A percentile compares a stretch with the other conserved stretches of the same genome.
Evolutionary conservation across 352 stramenopile genomes (phyloP).

Genomic region (Globisporangium megalacanthum): DNA sequence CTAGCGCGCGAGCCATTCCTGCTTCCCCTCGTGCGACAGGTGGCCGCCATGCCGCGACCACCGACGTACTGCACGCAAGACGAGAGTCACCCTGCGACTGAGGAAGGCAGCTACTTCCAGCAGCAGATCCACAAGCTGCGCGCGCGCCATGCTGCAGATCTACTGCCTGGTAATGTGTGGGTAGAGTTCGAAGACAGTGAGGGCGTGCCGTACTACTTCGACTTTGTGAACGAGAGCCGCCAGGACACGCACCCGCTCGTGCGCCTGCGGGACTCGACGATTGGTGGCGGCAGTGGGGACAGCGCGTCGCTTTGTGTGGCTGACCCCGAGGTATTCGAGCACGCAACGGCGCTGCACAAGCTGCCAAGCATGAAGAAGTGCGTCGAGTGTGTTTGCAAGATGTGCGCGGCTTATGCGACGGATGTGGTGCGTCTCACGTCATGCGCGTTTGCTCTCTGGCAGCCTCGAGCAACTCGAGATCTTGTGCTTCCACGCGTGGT

Average conservation of each 20-base stretch:
- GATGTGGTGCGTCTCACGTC: neutral
- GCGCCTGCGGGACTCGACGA: constrained; percentile 15
- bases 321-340: constrained; percentile 41
- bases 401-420: no score
- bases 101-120: constrained; percentile 37
- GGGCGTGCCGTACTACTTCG: constrained; percentile 39
- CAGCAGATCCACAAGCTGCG: constrained; percentile 44
- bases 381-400: neutral
- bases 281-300: neutral
- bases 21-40: constrained; percentile 44
- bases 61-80: constrained; percentile 19
- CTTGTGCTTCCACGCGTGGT: constrained; percentile 69
- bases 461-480: constrained; percentile 55
- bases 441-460: neutral
- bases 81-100: constrained; percentile 17
- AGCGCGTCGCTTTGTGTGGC: constrained; percentile 14
- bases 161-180: constrained; percentile 22
- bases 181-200: constrained; percentile 43
- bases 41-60: constrained; percentile 33
- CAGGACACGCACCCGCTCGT: constrained; percentile 35
- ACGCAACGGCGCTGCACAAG: constrained; percentile 39
- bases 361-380: constrained; percentile 53
- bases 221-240: constrained; percentile 37
- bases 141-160: constrained; percentile 8
- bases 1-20: constrained; percentile 42